Evolutionary conservation across 768 basidiomycete species (phyloP), one percentile per base, ranked within the genome.

Genomic region (Trametopsis cervina): DNA sequence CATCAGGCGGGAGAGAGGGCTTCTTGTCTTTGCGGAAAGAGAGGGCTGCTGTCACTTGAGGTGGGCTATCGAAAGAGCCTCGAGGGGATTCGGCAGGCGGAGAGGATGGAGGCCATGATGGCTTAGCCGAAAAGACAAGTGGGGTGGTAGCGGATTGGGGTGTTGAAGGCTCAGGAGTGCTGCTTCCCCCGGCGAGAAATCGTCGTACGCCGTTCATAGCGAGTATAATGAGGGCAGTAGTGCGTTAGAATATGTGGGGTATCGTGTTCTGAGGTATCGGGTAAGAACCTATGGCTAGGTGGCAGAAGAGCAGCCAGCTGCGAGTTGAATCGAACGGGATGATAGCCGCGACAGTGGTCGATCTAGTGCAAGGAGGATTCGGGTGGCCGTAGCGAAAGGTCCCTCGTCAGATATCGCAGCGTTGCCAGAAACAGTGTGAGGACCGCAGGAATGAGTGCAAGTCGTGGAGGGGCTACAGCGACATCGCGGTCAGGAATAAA

Each of bases 1-100:
- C 58, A n/a, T 58, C 58, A 54, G 56, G 36, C 42, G 50, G 54
- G 39, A 47, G 42, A 40, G 63, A 61, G 44, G 69, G 71, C 50
- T 62, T 52, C 57, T 68, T 71, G 46, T 79, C 76, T 60, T 80
- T 81, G 60, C 75, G 75, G 54, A 81, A 66, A 54, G 69, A 72
- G 29, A 77, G 68, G 33, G 71, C 68, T 10, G 74, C 64, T 24
- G 72, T 73, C 36, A 66, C 52, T 35, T 63, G 61, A 54, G 66
- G 66, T n/a, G 45, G 45, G 42, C 42, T 60, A 60, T 36, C 61
- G 35, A 63, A 60, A 42, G 63, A 66, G 2, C 50, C 51, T n/a
- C 25, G 17, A 5, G 46, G 26, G 12, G 46, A 27, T 10, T 37
- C 33, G 21, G 38, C 26, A 18, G 64, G 55, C 20, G 63, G 58